phyloP scores from a whole-genome alignment of 1,284 basidiomycete species.

The Cutaneotrichosporon daszewskae region DNA sequence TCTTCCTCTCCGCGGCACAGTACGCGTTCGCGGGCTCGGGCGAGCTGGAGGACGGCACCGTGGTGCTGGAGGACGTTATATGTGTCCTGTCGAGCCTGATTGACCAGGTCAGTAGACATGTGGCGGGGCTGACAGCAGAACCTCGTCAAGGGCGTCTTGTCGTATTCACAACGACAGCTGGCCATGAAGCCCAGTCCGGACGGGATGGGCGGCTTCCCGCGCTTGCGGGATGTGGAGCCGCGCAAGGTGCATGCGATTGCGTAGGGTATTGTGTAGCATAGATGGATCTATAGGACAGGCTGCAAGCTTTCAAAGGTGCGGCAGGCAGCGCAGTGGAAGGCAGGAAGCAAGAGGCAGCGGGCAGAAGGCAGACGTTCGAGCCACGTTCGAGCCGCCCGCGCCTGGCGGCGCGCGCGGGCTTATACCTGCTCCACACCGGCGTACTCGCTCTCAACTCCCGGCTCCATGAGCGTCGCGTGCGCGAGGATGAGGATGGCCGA shows the following conservation, averaged over 20 bases:
- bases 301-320: too few species aligned
- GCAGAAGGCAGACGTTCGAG: too few species aligned
- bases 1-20: constrained; percentile 29
- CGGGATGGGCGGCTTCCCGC: constrained; percentile 41
- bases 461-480: constrained; percentile 52
- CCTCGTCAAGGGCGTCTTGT: constrained; percentile 35
- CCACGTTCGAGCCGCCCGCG: too few species aligned
- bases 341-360: too few species aligned
- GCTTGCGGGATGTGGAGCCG: constrained; percentile 25
- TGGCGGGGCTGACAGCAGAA: constrained; percentile 17
- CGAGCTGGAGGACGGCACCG: constrained; percentile 38
- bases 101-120: constrained; percentile 38
- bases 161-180: constrained; percentile 37
- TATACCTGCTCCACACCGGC: constrained; percentile 1
- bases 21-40: constrained; percentile 31
- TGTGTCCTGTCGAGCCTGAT: constrained; percentile 40
- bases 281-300: too few species aligned
- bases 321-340: too few species aligned
- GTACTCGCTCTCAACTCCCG: constrained; percentile 43
- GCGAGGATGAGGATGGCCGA: constrained; percentile 46
- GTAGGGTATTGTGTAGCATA: too few species aligned
- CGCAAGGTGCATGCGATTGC: constrained; percentile 10
- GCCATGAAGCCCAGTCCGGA: constrained; percentile 32
- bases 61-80: constrained; percentile 41
- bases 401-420: background rate